Percentiles rank a stretch among this genome's conserved stretches.
Evolutionary conservation across 75 land plant species (phyloP).

Genomic region (Pseudotsuga menziesii): DNA sequence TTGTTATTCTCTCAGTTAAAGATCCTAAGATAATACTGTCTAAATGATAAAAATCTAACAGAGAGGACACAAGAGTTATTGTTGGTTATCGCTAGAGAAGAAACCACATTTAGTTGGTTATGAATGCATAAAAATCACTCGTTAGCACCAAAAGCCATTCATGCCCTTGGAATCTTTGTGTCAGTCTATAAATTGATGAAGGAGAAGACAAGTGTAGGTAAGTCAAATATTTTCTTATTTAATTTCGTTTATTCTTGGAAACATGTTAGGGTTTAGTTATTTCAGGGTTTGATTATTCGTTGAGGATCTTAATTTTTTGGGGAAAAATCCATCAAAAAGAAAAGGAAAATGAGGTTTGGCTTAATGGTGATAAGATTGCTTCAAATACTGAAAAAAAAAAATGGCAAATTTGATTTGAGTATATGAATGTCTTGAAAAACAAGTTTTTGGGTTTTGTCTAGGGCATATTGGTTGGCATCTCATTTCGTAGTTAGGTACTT

Average conservation of each 20-base stretch:
- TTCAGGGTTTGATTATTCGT: not conserved
- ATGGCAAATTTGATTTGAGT: not conserved
- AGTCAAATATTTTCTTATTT: not conserved
- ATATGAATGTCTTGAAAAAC: not conserved
- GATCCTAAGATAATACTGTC: no score
- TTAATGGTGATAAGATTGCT: not conserved
- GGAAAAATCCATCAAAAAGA: no score
- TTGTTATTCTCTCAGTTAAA: no score
- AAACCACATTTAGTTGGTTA: no score
- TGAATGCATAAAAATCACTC: no score
- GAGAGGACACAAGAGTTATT: no score
- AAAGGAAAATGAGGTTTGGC: not conserved
- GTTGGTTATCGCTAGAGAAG: no score
- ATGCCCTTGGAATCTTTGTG: conserved; percentile 64
- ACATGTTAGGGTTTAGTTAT: not conserved
- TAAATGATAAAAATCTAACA: no score
- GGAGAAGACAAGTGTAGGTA: conserved; percentile 82
- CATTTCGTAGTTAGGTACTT: not conserved
- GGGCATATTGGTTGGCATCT: not conserved
- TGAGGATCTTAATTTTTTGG: not conserved
- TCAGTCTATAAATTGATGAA: conserved; percentile 78
- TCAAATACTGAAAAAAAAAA: not conserved
- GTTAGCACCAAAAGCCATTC: conserved; percentile 58
- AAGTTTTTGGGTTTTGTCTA: not conserved
- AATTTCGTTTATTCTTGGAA: not conserved